phyloP scores from a whole-genome alignment of 306 rosid genomes.

The Senna siamea region DNA sequence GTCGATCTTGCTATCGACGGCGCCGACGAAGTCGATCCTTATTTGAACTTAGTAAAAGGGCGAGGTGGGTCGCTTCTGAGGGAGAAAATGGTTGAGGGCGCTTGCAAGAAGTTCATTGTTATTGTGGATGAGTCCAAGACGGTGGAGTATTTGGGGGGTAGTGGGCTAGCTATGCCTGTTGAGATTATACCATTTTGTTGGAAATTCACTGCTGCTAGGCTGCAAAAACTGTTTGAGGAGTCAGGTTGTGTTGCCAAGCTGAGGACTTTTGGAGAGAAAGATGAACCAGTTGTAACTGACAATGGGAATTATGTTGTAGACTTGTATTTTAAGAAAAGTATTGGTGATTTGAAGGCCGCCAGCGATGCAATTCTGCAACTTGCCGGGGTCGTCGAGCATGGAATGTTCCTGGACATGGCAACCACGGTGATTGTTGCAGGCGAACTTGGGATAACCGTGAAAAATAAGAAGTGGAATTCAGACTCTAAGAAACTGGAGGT shows the following conservation, averaged over 20 bases:
- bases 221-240: constrained; percentile 49
- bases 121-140: constrained; percentile 67
- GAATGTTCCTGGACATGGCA: constrained; percentile 69
- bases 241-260: constrained; percentile 60
- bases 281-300: constrained; percentile 55
- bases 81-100: constrained; percentile 68
- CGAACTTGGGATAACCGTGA: constrained; percentile 59
- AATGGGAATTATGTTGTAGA: constrained; percentile 64
- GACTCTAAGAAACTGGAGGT: not conserved
- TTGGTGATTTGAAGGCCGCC: constrained; percentile 65
- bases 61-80: constrained; percentile 70
- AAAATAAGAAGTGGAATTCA: constrained; percentile 39
- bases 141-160: constrained; percentile 55
- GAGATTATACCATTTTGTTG: constrained; percentile 66
- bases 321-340: constrained; percentile 54
- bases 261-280: constrained; percentile 41
- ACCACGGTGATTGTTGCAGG: constrained; percentile 69
- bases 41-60: constrained; percentile 62
- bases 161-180: constrained; percentile 66
- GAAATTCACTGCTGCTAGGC: constrained; percentile 61
- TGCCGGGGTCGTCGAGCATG: constrained; percentile 71
- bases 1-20: constrained; percentile 67
- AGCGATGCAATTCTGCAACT: constrained; percentile 62
- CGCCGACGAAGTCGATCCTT: constrained; percentile 67
- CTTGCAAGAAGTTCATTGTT: constrained; percentile 54